Evolutionary conservation across 2,329 filamentous ascomycete species (phyloP).

Genomic region (Ceratocystis cubensis): DNA sequence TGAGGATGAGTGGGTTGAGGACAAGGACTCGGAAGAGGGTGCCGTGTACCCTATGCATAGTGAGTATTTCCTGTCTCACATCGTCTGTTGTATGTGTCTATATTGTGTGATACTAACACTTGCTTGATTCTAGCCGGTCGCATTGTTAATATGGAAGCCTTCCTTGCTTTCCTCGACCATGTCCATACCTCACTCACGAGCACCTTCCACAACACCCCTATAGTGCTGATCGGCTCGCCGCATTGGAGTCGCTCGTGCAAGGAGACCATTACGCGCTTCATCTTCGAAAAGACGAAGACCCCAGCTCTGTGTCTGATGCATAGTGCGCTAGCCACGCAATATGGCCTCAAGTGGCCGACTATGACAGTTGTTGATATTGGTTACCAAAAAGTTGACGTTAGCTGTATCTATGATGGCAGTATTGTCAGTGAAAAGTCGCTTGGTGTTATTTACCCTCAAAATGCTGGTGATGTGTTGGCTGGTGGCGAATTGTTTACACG

Average conservation of each 20-base stretch:
- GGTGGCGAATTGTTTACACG: conserved; percentile 82
- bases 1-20: conserved; percentile 67
- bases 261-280: conserved; percentile 79
- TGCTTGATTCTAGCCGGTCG: conserved; percentile 45
- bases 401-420: conserved; percentile 71
- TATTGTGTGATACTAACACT: background rate
- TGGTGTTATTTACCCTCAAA: conserved; percentile 40
- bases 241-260: conserved; percentile 81
- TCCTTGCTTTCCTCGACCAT: conserved; percentile 85
- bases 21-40: conserved; percentile 74
- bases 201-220: conserved; percentile 89
- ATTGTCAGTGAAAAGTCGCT: conserved; percentile 55
- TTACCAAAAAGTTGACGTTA: conserved; percentile 82
- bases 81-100: too few species aligned
- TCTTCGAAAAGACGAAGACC: conserved; percentile 95
- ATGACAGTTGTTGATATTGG: conserved; percentile 87
- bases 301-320: conserved; percentile 86
- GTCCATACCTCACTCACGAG: conserved; percentile 81
- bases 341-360: conserved; percentile 61
- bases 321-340: conserved; percentile 74
- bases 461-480: conserved; percentile 37
- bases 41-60: conserved; percentile 74
- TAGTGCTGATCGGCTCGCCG: conserved; percentile 79
- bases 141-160: conserved; percentile 82
- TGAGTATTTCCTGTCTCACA: conserved; percentile 25